These are phyloP conservation scores for Triticum aestivum DNA, from an alignment of 176 grass and related monocot genomes.

Conservation along the genomic window IWGSC_CS_RefSeq_v2.1 NC_057805.1:346526169-346526668, in stretches of 20 bases:
- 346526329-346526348: not conserved
- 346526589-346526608: conserved; percentile 20
- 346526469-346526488: conserved; percentile 76
- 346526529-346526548: conserved; percentile 40
- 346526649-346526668: not conserved
- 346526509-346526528: conserved; percentile 35
- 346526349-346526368: not conserved
- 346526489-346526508: conserved; percentile 56
- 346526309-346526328: not conserved
- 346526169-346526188: not conserved
- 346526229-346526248: too few relatives aligned
- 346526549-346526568: not conserved
- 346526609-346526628: conserved; percentile 30
- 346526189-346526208: not conserved
- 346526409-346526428: conserved; percentile 44
- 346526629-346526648: not conserved
- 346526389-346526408: conserved; percentile 38
- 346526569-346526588: not conserved
- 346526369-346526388: not conserved
- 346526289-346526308: not conserved
- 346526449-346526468: conserved; percentile 80
- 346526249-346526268: not conserved
- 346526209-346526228: too few relatives aligned
- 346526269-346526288: not conserved
- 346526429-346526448: conserved; percentile 96